These are phyloP conservation scores for Pilobolus umbonatus DNA, from an alignment of 192 early-diverging fungal genomes.

Conservation along the genomic window DNA sequence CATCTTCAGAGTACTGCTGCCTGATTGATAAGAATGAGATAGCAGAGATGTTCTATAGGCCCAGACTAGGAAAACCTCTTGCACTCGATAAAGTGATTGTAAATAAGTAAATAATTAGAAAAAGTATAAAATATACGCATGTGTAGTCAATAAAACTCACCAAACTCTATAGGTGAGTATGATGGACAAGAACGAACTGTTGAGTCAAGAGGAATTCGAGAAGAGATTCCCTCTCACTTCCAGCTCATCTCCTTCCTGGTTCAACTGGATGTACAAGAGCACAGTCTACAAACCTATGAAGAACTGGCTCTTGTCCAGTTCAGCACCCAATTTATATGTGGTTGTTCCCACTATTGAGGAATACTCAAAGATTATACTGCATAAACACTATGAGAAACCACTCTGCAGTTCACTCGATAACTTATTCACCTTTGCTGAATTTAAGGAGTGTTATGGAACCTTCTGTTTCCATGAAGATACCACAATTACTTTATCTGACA, in stretches of 20 bases:
- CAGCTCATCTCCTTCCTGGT: neutral
- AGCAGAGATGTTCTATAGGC: constrained; percentile 10
- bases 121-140: neutral
- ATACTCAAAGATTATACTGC: neutral
- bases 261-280: neutral
- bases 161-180: neutral
- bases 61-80: constrained; percentile 16
- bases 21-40: constrained; percentile 2
- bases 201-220: constrained; percentile 1
- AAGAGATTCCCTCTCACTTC: neutral
- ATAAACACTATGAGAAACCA: constrained; percentile 11
- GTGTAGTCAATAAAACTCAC: neutral
- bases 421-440: constrained; percentile 18
- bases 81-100: constrained; percentile 14
- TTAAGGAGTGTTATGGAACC: neutral
- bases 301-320: neutral
- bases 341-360: constrained; percentile 16
- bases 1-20: neutral
- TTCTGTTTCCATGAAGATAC: neutral
- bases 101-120: neutral
- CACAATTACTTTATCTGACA: constrained; percentile 17
- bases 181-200: neutral
- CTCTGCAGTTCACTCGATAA: constrained; percentile 1
- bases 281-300: no score
- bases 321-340: neutral